A percentile compares a stretch with the other conserved stretches of the same genome.
These are phyloP conservation scores for Gamsiella multidivaricata DNA, from an alignment of 192 early-diverging fungal species.

Conservation along the genomic window DNA sequence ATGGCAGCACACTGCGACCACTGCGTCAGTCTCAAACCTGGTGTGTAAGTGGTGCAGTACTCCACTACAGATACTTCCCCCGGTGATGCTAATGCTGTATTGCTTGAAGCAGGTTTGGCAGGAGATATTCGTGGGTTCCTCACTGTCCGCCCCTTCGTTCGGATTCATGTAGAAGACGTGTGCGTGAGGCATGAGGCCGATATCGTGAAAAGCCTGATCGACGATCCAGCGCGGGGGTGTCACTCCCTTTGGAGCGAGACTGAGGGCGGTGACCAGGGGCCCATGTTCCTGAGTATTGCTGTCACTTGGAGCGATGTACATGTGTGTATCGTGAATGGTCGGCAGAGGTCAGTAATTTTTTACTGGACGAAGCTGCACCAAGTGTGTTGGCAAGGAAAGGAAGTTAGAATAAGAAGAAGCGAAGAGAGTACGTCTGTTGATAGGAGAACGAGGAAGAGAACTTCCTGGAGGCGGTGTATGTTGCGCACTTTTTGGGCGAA, in stretches of 20 bases:
- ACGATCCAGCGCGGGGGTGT: conserved; percentile 34
- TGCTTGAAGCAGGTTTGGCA: conserved; percentile 44
- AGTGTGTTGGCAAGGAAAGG: no score
- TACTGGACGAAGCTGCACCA: no score
- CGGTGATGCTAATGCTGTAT: conserved; percentile 11
- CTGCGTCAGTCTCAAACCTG: neutral
- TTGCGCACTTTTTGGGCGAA: no score
- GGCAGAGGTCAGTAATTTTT: no score
- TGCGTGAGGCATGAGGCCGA: conserved; percentile 26
- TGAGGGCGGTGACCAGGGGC: conserved; percentile 10
- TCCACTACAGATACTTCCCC: conserved; percentile 6
- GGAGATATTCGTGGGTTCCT: neutral
- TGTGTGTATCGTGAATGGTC: no score
- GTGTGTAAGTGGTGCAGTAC: conserved; percentile 31
- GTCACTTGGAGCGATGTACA: no score
- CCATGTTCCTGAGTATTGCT: no score
- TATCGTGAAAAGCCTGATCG: conserved; percentile 26
- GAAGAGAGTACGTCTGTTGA: no score
- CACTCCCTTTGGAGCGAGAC: conserved; percentile 1
- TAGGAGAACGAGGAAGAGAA: no score
- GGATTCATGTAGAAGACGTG: conserved; percentile 38
- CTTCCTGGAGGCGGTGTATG: no score
- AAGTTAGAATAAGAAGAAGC: no score
- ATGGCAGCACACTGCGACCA: conserved; percentile 27
- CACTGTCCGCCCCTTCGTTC: neutral